Conservation (phyloP, 164 flowering plant species). For the Santalum album region DNA sequence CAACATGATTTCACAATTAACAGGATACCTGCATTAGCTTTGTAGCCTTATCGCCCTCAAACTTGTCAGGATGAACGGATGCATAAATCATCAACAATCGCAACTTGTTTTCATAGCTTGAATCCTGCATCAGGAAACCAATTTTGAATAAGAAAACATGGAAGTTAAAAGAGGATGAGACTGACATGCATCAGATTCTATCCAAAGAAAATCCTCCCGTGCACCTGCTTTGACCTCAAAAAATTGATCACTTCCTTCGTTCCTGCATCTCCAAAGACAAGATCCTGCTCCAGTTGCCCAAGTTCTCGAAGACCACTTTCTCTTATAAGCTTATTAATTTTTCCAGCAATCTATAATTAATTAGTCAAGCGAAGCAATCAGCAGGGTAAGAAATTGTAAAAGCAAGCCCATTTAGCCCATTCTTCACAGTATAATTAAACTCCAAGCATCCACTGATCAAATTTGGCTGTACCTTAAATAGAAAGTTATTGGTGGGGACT, state of each 20-base stretch:
- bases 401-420: not conserved
- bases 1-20: not conserved
- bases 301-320: not conserved
- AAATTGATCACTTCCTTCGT: slow-evolving; percentile 3
- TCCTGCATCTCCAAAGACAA: slow-evolving; percentile 8
- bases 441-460: too few species aligned
- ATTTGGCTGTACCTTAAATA: not conserved
- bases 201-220: too few species aligned
- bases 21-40: slow-evolving; percentile 7
- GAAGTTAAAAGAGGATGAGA: not conserved
- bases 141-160: not conserved
- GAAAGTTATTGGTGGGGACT: too few species aligned
- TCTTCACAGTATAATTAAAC: too few species aligned
- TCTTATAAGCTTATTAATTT: slow-evolving; percentile 1
- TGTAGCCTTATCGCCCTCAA: slow-evolving; percentile 3
- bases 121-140: not conserved
- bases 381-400: not conserved
- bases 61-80: slow-evolving; percentile 2
- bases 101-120: slow-evolving; percentile 1
- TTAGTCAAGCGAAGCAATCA: not conserved
- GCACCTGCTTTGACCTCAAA: slow-evolving; percentile 5
- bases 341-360: not conserved
- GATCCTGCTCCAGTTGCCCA: slow-evolving; percentile 5
- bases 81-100: slow-evolving; percentile 5
- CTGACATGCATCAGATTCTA: not conserved